A percentile compares a stretch with the other conserved stretches of the same genome.
phyloP scores from a whole-genome alignment of 1,139 yeast species.

The Pichia norvegensis region DNA sequence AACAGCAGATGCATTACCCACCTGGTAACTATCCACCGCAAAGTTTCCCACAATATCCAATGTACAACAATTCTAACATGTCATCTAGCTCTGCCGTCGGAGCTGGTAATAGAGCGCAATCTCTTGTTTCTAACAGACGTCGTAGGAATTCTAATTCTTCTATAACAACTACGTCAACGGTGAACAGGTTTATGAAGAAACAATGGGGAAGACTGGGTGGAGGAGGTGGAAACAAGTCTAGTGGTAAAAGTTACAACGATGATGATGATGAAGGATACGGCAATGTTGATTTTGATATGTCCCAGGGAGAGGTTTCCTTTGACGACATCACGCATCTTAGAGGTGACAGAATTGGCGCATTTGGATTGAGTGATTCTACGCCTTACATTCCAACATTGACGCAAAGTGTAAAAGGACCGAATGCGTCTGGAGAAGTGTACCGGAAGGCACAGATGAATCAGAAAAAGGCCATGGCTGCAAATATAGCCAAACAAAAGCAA shows the following conservation, averaged over 20 bases:
- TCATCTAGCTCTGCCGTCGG: background rate
- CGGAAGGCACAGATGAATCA: constrained; percentile 63
- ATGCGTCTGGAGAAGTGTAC: constrained; percentile 45
- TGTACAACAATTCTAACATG: constrained; percentile 1
- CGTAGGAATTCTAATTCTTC: constrained; percentile 37
- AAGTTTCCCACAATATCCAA: constrained; percentile 9
- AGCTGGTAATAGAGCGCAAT: background rate
- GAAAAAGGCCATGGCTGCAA: constrained; percentile 44
- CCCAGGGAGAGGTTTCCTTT: constrained; percentile 43
- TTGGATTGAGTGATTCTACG: constrained; percentile 42
- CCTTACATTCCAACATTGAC: constrained; percentile 66
- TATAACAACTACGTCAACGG: constrained; percentile 27
- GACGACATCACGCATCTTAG: constrained; percentile 56
- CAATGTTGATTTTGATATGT: constrained; percentile 26
- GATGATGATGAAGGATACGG: constrained; percentile 46
- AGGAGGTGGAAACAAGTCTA: constrained; percentile 15
- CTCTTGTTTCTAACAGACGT: constrained; percentile 15
- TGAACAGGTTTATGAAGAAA: constrained; percentile 40
- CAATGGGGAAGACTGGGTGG: constrained; percentile 22
- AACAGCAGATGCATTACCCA: constrained; percentile 16
- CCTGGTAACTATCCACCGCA: constrained; percentile 3
- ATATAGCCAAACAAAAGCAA: constrained; percentile 10
- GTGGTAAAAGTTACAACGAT: constrained; percentile 2
- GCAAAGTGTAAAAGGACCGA: constrained; percentile 24
- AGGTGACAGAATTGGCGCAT: constrained; percentile 53